Evolutionary conservation across 495 filamentous ascomycete species (phyloP), one percentile per base, ranked within the genome.

Genomic region (Podospora comata): DNA sequence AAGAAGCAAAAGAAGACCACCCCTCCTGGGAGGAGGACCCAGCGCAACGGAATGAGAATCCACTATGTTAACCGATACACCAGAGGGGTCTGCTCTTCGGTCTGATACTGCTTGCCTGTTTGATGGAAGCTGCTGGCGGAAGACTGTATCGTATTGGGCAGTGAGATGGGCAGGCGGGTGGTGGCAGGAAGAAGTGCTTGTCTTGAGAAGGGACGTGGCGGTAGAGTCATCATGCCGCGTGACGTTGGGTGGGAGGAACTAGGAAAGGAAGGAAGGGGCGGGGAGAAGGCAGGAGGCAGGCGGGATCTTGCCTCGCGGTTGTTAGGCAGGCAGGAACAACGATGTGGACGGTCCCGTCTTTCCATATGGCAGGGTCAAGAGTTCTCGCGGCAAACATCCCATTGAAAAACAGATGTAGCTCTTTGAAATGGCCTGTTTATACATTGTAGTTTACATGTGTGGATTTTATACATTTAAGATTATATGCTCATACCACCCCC

Each of bases 21-120:
- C 61, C 61, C 32, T 48, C 32, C 61, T n/a, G 61, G 61, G 61
- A 63, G 32, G 48, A 30, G 61, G 48, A 63, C 61, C 61, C 61
- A n/a, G 61, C 61, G 61, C 61, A 63, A 63, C 34, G 61, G 61
- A 63, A 63, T 63, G 61, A 63, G 61, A 63, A 63, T 63, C 61
- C 61, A 32, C 61, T 63, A 63, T 63, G 61, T 63, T 63, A 63
- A 63, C 61, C 34, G 61, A 63, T 63, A 63, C 61, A 63, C 61
- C 61, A 63, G 32, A 48, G 19, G 32, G 61, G 61, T 63, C 23
- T 61, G 26, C 26, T 62, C n/a, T 58, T 58, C 55, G 23, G 55
- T 58, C 39, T 16, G 7, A 20, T 9, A 9, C 26, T 26, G n/a
- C 30, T 26, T 58, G 55, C 16, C 32, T 63, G 28, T 32, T 63